A percentile compares a stretch with the other conserved stretches of the same genome.
Conservation (phyloP, 768 basidiomycete genomes). For the Boletus vinaceobasis region DNA sequence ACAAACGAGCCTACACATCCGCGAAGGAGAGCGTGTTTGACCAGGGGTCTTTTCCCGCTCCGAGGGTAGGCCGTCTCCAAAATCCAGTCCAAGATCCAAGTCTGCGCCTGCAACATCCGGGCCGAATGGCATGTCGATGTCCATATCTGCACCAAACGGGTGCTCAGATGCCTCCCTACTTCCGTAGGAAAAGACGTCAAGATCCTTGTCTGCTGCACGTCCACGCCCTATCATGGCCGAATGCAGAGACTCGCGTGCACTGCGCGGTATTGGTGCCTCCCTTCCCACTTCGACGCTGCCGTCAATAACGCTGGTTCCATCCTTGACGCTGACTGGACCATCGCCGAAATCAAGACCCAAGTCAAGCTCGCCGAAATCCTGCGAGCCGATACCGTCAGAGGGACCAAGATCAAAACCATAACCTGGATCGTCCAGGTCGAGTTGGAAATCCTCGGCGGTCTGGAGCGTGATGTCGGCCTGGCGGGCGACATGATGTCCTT, state of each 20-base stretch:
- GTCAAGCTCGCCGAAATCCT: conserved; percentile 71
- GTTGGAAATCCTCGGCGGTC: conserved; percentile 67
- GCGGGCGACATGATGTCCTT: conserved; percentile 80
- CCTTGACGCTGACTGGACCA: conserved; percentile 37
- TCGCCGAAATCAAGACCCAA: conserved; percentile 78
- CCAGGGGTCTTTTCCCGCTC: conserved; percentile 54
- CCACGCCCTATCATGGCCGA: conserved; percentile 55
- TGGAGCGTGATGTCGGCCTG: conserved; percentile 87
- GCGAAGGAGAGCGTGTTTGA: conserved; percentile 57
- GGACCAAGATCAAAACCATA: conserved; percentile 80
- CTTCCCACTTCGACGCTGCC: conserved; percentile 74
- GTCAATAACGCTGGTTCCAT: conserved; percentile 48
- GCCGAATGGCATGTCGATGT: conserved; percentile 47
- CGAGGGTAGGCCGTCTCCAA: conserved; percentile 53
- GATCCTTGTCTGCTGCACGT: conserved; percentile 46
- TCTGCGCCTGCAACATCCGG: conserved; percentile 53
- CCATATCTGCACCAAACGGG: conserved; percentile 55
- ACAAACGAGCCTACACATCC: conserved; percentile 55
- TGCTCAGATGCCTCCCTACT: conserved; percentile 68
- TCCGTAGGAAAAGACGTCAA: conserved; percentile 60
- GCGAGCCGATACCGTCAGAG: conserved; percentile 80
- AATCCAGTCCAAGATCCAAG: conserved; percentile 67
- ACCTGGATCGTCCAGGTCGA: conserved; percentile 52
- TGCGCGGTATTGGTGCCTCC: conserved; percentile 53
- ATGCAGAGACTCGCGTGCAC: conserved; percentile 53